Evolutionary conservation across 129 eudicot species (phyloP), one percentile per base, ranked within the genome.

Genomic region (Erigeron canadensis): DNA sequence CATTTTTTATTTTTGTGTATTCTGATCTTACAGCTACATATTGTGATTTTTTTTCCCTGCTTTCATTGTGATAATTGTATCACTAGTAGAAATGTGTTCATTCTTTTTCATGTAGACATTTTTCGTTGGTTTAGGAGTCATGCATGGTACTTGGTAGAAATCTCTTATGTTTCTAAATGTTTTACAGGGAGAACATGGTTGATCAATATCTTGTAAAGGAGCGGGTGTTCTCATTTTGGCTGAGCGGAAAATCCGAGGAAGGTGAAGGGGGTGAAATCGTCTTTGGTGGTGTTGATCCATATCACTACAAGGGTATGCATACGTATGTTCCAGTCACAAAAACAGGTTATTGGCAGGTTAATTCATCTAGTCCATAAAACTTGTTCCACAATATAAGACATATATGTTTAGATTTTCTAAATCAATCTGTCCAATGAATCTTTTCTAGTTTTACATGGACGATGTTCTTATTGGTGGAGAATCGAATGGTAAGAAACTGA

Each of bases 211-310:
- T 91, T 16, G 77, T 91, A 7, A 75, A 83, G 76, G 88, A 87
- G 39, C 85, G 75, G 0, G 86, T 87, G 38, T 91, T 91, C 66
- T 91, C 97, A 21, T 84, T 87, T 78, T 91, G 97, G 97, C 78
- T 91, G 44, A 87, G 85, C 69, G 84, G 87, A 56, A 71, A 77
- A 40, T 23, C 69, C 1, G 74, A 82, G 51, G 86, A 77, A 23
- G 84, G 74, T 10, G 85, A 83, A 61, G 97, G 97, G 15, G 97
- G 77, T 46, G 69, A 72, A 72, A 72, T 72, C 13, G 60, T 72
- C 8, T 60, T 72, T 38, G 77, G 77, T 34, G 77, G 77, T 34
- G 61, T 72, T 28, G 77, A 72, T 72, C 69, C 69, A 18, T 60
- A 72, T 19, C 77, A 72, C 47, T 72, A 28, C 77, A 72, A 61